A percentile compares a stretch with the other conserved stretches of the same genome.
These are phyloP conservation scores for Coniochaeta hoffmannii DNA, from an alignment of 2,329 filamentous ascomycete species.

Conservation along the genomic window DNA sequence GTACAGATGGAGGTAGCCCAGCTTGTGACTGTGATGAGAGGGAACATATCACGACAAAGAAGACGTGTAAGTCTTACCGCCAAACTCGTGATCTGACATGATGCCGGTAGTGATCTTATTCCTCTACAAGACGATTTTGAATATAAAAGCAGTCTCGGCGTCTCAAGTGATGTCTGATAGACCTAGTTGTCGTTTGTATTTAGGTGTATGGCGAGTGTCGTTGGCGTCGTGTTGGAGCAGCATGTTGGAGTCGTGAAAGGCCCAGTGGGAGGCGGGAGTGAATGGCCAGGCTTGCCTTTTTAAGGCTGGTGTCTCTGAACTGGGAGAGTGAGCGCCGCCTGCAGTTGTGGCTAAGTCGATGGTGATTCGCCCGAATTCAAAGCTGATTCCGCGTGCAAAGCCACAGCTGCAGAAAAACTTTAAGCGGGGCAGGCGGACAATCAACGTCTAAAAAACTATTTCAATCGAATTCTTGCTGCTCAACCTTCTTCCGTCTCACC, in stretches of 20 bases:
- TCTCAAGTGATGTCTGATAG: conserved; percentile 20
- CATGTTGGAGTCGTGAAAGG: not conserved
- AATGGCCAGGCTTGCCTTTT: not conserved
- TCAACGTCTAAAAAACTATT: conserved; percentile 4
- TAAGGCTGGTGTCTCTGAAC: not conserved
- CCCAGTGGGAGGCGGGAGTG: not conserved
- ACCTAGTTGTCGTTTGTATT: not conserved
- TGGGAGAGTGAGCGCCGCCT: not conserved
- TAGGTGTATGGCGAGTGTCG: not conserved
- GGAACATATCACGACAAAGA: not conserved
- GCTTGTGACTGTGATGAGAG: no score
- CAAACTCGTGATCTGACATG: conserved; percentile 63
- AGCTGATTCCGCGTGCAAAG: not conserved
- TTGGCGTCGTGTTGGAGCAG: not conserved
- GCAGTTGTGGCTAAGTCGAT: not conserved
- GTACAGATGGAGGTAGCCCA: no score
- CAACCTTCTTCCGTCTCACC: not conserved
- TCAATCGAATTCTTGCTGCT: not conserved
- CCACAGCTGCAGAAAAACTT: not conserved
- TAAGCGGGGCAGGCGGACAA: not conserved
- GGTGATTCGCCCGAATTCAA: not conserved
- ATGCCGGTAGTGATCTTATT: conserved; percentile 8
- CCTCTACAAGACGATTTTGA: not conserved
- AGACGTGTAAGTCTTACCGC: conserved; percentile 32
- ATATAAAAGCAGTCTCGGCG: conserved; percentile 19